These are phyloP conservation scores for Carex littledalei DNA, from an alignment of 176 grass and related monocot species.

Conservation along the genomic window DNA sequence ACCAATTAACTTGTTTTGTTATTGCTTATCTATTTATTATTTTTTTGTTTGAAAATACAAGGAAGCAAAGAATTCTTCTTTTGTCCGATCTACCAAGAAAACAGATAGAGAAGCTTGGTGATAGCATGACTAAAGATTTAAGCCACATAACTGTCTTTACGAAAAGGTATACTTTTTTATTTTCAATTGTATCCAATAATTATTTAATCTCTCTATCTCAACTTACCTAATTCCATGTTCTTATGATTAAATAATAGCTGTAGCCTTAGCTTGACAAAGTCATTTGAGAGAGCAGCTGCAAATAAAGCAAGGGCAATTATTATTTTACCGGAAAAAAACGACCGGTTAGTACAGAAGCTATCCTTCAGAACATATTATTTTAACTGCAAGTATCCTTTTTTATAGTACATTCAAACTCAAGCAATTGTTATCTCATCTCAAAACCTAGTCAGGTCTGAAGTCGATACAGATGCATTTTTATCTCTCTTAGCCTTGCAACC, in stretches of 20 bases:
- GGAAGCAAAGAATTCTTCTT: conserved; percentile 97
- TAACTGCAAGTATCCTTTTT: conserved; percentile 6
- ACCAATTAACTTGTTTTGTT: conserved; percentile 9
- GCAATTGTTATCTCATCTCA: conserved; percentile 17
- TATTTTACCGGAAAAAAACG: conserved; percentile 65
- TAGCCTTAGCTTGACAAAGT: conserved; percentile 88
- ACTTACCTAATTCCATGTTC: conserved; percentile 9
- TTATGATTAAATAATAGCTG: conserved; percentile 51
- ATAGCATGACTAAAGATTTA: conserved; percentile 79
- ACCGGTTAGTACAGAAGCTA: conserved; percentile 45
- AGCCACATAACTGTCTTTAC: conserved; percentile 78
- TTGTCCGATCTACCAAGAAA: conserved; percentile 93
- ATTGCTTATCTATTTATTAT: conserved; percentile 1
- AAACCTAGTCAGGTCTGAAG: conserved; percentile 85
- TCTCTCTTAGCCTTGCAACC: conserved; percentile 84
- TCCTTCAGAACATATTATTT: conserved; percentile 9
- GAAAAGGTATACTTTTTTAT: conserved; percentile 60
- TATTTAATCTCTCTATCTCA: conserved; percentile 21
- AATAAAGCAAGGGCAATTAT: conserved; percentile 89
- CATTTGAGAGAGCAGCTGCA: conserved; percentile 93
- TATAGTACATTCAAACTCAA: conserved; percentile 20
- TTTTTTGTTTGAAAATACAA: conserved; percentile 41
- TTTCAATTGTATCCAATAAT: conserved; percentile 16
- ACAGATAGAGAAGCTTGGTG: conserved; percentile 79
- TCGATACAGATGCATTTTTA: conserved; percentile 96